phyloP scores from a whole-genome alignment of 371 early-diverging fungal species.

The Dichotomocladium elegans region DNA sequence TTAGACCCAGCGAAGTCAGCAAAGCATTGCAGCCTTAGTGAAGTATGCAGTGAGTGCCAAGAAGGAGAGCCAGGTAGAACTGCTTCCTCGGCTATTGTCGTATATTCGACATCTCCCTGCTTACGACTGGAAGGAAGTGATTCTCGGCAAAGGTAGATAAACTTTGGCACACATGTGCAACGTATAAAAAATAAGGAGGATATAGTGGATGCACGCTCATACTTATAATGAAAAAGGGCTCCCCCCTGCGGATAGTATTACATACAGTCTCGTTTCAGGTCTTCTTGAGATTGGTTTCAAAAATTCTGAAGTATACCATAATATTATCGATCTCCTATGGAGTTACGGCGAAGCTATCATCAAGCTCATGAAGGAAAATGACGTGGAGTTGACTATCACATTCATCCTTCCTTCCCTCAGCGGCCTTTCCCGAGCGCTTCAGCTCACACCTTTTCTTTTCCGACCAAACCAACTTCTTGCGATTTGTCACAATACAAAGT shows the following conservation, averaged over 20 bases:
- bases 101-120: conserved; percentile 31
- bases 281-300: conserved; percentile 52
- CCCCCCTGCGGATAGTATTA: conserved; percentile 35
- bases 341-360: conserved; percentile 21
- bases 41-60: conserved; percentile 33
- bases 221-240: conserved; percentile 6
- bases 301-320: conserved; percentile 30
- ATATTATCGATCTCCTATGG: conserved; percentile 29
- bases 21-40: conserved; percentile 39
- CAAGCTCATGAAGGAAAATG: conserved; percentile 8
- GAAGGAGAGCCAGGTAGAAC: conserved; percentile 26
- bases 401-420: conserved; percentile 67
- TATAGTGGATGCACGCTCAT: not conserved
- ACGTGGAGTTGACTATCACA: conserved; percentile 47
- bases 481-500: conserved; percentile 44
- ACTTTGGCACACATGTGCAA: conserved; percentile 2
- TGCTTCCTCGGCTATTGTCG: conserved; percentile 32
- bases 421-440: conserved; percentile 63
- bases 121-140: conserved; percentile 29
- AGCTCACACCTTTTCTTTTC: conserved; percentile 51
- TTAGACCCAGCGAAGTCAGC: conserved; percentile 41
- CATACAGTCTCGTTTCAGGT: conserved; percentile 34
- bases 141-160: conserved; percentile 31
- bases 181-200: not conserved
- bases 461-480: conserved; percentile 43